phyloP scores from a whole-genome alignment of 1,139 yeast species.

The Yamadazyma sp. region DNA sequence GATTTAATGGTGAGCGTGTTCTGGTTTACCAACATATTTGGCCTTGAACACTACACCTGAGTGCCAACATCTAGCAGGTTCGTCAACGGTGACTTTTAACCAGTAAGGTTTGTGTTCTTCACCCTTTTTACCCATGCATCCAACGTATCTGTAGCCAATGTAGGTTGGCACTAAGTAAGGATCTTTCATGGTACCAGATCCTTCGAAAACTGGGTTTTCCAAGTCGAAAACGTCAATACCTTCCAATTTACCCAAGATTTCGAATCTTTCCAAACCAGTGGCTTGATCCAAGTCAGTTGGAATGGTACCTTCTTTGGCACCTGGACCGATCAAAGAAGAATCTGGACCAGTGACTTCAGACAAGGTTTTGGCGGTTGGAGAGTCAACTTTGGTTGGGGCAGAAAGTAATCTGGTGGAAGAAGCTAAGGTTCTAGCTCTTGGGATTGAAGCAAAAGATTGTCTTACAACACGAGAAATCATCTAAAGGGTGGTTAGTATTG shows the following conservation, averaged over 20 bases:
- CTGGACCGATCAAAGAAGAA: constrained; percentile 78
- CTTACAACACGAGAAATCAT: constrained; percentile 18
- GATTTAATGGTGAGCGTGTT: constrained; percentile 51
- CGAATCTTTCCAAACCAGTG: constrained; percentile 97
- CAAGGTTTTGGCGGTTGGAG: constrained; percentile 66
- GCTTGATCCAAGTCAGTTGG: constrained; percentile 96
- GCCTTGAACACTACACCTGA: constrained; percentile 94
- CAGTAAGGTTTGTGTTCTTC: constrained; percentile 93
- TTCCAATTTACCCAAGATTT: constrained; percentile 88
- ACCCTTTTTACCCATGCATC: constrained; percentile 90
- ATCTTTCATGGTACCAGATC: constrained; percentile 83
- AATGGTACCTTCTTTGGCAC: constrained; percentile 79
- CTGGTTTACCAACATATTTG: constrained; percentile 85
- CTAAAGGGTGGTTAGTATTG: constrained; percentile 1
- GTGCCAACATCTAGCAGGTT: constrained; percentile 97
- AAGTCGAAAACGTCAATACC: constrained; percentile 95
- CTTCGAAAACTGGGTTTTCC: constrained; percentile 83
- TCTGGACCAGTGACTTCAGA: constrained; percentile 80
- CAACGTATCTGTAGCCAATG: constrained; percentile 92
- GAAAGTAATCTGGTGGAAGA: constrained; percentile 13
- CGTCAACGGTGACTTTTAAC: constrained; percentile 84
- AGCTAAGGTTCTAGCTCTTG: constrained; percentile 11
- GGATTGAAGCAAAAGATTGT: constrained; percentile 11
- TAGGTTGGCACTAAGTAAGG: constrained; percentile 90
- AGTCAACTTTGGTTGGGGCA: constrained; percentile 32